Percentiles rank a stretch among this genome's conserved stretches.
These are phyloP conservation scores for Chionographis japonica DNA, from an alignment of 106 monocot genomes.

Conservation along the genomic window DNA sequence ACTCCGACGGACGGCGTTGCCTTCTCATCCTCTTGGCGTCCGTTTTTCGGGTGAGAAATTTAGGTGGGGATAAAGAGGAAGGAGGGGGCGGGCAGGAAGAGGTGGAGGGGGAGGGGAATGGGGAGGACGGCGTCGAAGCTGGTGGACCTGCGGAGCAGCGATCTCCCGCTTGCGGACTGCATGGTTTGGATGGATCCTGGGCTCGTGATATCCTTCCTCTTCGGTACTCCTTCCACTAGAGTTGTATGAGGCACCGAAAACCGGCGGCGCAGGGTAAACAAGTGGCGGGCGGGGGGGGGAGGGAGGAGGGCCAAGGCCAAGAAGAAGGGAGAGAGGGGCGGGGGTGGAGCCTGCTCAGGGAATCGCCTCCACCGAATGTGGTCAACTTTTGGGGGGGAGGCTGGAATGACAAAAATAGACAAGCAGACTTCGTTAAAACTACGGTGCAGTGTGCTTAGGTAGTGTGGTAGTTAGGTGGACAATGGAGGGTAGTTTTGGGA, in stretches of 20 bases:
- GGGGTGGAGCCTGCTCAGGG: conserved; percentile 5
- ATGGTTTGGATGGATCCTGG: conserved; percentile 14
- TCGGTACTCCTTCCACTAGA: too few relatives aligned
- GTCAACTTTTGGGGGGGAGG: not conserved
- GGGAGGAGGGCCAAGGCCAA: not conserved
- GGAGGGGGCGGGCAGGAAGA: conserved; percentile 29
- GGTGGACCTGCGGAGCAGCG: conserved; percentile 24
- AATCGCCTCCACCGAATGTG: conserved; percentile 27
- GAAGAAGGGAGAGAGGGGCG: not conserved
- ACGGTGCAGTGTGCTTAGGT: too few relatives aligned
- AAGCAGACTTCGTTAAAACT: not conserved
- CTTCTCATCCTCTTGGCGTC: not conserved
- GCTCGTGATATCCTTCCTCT: not conserved
- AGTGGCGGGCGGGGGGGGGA: not conserved
- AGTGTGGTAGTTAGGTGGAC: not conserved
- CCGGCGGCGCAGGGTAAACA: not conserved
- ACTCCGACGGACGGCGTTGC: not conserved
- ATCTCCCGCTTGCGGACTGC: conserved; percentile 9
- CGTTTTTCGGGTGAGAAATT: not conserved
- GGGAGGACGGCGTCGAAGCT: conserved; percentile 19
- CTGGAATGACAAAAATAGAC: not conserved
- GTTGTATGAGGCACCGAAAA: too few relatives aligned
- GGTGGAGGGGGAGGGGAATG: conserved; percentile 35
- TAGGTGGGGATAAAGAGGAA: conserved; percentile 85
- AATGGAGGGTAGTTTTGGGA: not conserved